phyloP scores from a whole-genome alignment of 148 eudicot species.

The Heliamphora exappendiculata region DNA sequence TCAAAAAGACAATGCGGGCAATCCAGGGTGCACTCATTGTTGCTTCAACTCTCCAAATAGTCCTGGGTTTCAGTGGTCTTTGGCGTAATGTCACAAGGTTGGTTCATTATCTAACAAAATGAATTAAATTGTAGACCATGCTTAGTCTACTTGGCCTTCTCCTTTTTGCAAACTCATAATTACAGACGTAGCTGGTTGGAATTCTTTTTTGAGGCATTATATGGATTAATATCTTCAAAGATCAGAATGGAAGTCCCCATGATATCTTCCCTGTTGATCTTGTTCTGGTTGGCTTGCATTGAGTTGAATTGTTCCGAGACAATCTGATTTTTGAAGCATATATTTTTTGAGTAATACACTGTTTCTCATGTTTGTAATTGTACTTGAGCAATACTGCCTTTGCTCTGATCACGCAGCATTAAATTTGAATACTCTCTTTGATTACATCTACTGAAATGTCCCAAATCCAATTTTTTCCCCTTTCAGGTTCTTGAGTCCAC shows the following conservation, averaged over 20 bases:
- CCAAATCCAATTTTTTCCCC: neutral
- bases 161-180: neutral
- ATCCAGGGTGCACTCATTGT: conserved; percentile 93
- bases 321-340: neutral
- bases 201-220: neutral
- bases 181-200: neutral
- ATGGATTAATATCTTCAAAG: neutral
- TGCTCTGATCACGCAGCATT: neutral
- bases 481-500: conserved; percentile 78
- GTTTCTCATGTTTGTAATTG: neutral
- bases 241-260: neutral
- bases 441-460: neutral
- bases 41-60: conserved; percentile 91
- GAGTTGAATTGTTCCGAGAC: neutral
- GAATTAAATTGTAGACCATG: neutral
- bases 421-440: neutral
- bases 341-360: neutral
- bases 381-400: neutral
- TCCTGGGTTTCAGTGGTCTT: conserved; percentile 95
- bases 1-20: conserved; percentile 73
- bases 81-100: conserved; percentile 95
- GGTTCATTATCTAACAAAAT: conserved; percentile 7
- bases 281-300: neutral
- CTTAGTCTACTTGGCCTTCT: neutral
- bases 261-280: neutral